These are phyloP conservation scores for Cryptococcus sp. DNA, from an alignment of 1,284 basidiomycete species.

Conservation along the genomic window DNA sequence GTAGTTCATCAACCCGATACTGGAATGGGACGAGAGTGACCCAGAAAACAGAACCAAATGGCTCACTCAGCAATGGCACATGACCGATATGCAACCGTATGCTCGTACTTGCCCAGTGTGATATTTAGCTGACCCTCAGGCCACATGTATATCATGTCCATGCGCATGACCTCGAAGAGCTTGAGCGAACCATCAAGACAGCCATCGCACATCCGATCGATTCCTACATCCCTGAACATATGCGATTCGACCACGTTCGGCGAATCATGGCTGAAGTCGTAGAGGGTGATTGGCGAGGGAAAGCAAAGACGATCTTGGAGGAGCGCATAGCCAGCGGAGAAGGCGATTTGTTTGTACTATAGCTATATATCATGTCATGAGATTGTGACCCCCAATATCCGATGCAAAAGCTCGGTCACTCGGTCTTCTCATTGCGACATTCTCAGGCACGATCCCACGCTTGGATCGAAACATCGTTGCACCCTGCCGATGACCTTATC, in stretches of 20 bases:
- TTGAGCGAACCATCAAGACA: conserved; percentile 20
- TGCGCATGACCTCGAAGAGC: conserved; percentile 26
- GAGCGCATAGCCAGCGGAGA: conserved; percentile 15
- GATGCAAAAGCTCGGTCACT: background rate
- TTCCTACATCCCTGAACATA: conserved; percentile 24
- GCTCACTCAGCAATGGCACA: conserved; percentile 45
- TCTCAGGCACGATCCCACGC: too few relatives aligned
- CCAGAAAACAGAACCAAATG: conserved; percentile 40
- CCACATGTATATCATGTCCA: conserved; percentile 49
- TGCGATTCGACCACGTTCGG: conserved; percentile 23
- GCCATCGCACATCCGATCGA: conserved; percentile 31
- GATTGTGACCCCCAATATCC: background rate
- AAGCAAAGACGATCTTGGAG: conserved; percentile 18
- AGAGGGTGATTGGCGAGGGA: conserved; percentile 25
- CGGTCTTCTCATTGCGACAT: too few relatives aligned
- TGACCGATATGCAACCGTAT: conserved; percentile 36
- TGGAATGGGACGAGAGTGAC: conserved; percentile 40
- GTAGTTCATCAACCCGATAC: conserved; percentile 50
- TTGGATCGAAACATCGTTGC: too few relatives aligned
- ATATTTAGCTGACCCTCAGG: conserved; percentile 22
- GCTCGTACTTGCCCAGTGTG: conserved; percentile 7
- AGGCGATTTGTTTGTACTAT: conserved; percentile 9
- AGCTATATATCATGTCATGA: too few relatives aligned
- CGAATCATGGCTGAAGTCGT: conserved; percentile 21
- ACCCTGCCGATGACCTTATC: too few relatives aligned